These are phyloP conservation scores for Globisporangium iwayamae DNA, from an alignment of 352 stramenopile genomes.

Conservation along the genomic window DNA sequence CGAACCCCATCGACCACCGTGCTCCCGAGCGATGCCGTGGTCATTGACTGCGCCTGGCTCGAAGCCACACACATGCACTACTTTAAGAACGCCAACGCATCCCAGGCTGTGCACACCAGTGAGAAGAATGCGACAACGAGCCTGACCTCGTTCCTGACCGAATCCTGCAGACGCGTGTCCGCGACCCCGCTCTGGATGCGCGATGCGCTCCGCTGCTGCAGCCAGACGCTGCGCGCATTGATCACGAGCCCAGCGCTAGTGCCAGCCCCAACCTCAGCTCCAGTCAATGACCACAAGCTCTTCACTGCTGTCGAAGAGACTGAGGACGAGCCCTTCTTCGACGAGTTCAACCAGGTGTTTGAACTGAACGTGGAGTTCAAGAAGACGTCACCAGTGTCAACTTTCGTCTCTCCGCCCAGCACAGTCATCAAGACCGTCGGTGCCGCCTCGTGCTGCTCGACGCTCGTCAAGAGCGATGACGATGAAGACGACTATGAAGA, in stretches of 20 bases:
- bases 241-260: constrained; percentile 13
- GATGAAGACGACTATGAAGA: constrained; percentile 10
- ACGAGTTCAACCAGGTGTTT: constrained; percentile 19
- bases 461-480: constrained; percentile 13
- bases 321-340: constrained; percentile 10
- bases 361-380: constrained; percentile 1
- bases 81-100: constrained; percentile 3
- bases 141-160: not conserved
- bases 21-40: constrained; percentile 14
- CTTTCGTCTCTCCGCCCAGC: not conserved
- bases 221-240: constrained; percentile 11
- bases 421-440: constrained; percentile 5
- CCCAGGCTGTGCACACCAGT: not conserved
- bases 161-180: constrained; percentile 6
- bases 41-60: constrained; percentile 18
- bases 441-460: not conserved
- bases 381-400: not conserved
- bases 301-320: not conserved
- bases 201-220: constrained; percentile 9
- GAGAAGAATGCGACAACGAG: constrained; percentile 13
- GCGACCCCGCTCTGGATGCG: not conserved
- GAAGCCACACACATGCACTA: constrained; percentile 20
- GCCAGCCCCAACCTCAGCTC: not conserved
- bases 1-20: not conserved
- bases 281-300: not conserved